Conservation (phyloP, 2,329 filamentous ascomycete genomes). For the Cladobotryum mycophilum region DNA sequence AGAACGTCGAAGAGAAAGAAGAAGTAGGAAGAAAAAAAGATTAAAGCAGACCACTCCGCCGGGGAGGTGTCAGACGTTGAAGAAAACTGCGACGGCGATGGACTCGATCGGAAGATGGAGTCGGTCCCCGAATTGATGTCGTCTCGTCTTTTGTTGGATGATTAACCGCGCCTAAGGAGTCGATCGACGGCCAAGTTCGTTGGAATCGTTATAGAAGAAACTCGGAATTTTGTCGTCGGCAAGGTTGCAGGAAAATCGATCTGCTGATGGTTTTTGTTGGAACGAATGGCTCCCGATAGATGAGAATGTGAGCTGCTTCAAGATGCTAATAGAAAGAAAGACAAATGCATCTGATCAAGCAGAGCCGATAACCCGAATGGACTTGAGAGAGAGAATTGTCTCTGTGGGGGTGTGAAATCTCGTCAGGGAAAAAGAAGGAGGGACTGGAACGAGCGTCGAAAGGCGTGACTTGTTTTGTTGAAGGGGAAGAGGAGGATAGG, state of each 20-base stretch:
- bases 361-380: conserved; percentile 8
- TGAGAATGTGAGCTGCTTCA: conserved; percentile 4
- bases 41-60: no score
- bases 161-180: conserved; percentile 3
- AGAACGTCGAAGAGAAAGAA: no score
- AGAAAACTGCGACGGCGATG: no score
- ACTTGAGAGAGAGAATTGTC: conserved; percentile 3
- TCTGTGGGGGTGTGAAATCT: conserved; percentile 10
- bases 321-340: conserved; percentile 3
- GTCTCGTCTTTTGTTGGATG: not conserved
- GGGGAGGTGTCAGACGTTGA: no score
- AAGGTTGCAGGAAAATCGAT: not conserved
- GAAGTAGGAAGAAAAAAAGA: no score
- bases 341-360: conserved; percentile 10
- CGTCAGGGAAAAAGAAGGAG: conserved; percentile 24
- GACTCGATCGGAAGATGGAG: no score
- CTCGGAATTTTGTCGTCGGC: not conserved
- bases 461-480: conserved; percentile 36
- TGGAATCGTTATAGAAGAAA: conserved; percentile 1
- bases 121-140: not conserved
- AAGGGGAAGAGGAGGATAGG: conserved; percentile 29
- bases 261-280: not conserved
- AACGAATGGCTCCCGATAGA: conserved; percentile 9
- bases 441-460: conserved; percentile 36
- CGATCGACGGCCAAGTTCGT: conserved; percentile 6